Percentiles rank a stretch among this genome's conserved stretches.
Evolutionary conservation across 192 early-diverging fungal species (phyloP).

Genomic region (Umbelopsis ramanniana): DNA sequence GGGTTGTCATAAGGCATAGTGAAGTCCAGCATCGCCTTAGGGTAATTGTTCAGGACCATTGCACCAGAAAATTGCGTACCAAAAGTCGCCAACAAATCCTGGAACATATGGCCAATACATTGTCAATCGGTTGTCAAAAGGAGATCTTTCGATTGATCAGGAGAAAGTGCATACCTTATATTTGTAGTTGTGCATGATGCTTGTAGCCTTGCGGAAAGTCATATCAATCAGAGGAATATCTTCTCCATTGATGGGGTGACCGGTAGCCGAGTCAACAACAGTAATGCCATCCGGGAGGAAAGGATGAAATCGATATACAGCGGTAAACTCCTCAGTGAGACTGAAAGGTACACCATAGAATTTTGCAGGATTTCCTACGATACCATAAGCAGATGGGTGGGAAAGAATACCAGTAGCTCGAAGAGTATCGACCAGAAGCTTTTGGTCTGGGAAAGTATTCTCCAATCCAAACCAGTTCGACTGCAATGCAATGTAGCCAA

Average conservation of each 20-base stretch:
- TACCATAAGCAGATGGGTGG: not conserved
- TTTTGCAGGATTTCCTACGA: not conserved
- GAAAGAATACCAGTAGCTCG: not conserved
- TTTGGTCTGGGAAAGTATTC: constrained; percentile 1
- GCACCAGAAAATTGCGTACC: not conserved
- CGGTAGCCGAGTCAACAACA: not conserved
- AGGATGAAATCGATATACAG: constrained; percentile 7
- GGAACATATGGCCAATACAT: not conserved
- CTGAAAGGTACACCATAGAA: constrained; percentile 7
- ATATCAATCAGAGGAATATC: not conserved
- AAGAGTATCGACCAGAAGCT: not conserved
- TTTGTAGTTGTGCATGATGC: constrained; percentile 10
- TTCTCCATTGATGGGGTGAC: not conserved
- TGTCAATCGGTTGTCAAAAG: not conserved
- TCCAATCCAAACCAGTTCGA: constrained; percentile 15
- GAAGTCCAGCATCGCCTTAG: not conserved
- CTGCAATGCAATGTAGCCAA: constrained; percentile 4
- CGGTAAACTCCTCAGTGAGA: constrained; percentile 5
- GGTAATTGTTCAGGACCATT: not conserved
- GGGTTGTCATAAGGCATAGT: constrained; percentile 6
- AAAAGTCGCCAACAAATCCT: constrained; percentile 10
- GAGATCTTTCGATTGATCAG: not conserved
- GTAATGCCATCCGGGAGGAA: not conserved
- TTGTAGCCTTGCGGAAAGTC: not conserved
- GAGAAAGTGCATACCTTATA: not conserved